phyloP scores from a whole-genome alignment of 75 land plant species.

The Isoetes taiwanensis region DNA sequence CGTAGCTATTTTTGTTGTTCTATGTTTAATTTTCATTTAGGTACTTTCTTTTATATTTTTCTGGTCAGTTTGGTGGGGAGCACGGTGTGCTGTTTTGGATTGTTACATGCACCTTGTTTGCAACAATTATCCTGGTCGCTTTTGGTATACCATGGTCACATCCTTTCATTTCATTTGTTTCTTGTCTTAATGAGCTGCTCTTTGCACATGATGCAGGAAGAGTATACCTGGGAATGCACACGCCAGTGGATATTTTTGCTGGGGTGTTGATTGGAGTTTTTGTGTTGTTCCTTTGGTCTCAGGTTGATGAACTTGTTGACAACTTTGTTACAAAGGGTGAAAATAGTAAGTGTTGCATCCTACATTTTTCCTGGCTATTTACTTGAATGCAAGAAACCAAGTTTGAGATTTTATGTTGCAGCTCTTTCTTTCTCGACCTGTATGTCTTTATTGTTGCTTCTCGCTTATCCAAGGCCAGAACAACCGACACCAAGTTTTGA shows the following conservation, averaged over 20 bases:
- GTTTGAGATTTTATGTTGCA: no score
- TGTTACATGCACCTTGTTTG: no score
- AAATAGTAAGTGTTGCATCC: slow-evolving; percentile 90
- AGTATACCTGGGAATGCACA: slow-evolving; percentile 93
- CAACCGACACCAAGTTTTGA: slow-evolving; percentile 85
- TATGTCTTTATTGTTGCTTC: slow-evolving; percentile 54
- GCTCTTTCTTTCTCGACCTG: slow-evolving; percentile 3
- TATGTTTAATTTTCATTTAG: not conserved
- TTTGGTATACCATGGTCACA: no score
- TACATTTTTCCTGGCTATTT: no score
- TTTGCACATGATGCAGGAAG: slow-evolving; percentile 80
- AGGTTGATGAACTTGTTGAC: slow-evolving; percentile 48
- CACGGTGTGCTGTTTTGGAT: no score
- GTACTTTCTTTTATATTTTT: slow-evolving; percentile 28
- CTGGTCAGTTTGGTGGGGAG: no score
- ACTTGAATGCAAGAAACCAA: no score
- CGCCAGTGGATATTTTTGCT: slow-evolving; percentile 55
- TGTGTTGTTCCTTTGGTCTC: slow-evolving; percentile 50
- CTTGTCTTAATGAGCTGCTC: no score
- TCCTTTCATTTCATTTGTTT: no score
- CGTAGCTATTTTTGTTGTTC: not conserved
- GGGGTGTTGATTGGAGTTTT: slow-evolving; percentile 56
- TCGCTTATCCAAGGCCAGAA: slow-evolving; percentile 95
- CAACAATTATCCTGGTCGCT: no score
- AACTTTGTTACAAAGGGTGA: slow-evolving; percentile 53